Conservation (phyloP, 2,329 filamentous ascomycete genomes). For the Alternaria gaisen region DNA sequence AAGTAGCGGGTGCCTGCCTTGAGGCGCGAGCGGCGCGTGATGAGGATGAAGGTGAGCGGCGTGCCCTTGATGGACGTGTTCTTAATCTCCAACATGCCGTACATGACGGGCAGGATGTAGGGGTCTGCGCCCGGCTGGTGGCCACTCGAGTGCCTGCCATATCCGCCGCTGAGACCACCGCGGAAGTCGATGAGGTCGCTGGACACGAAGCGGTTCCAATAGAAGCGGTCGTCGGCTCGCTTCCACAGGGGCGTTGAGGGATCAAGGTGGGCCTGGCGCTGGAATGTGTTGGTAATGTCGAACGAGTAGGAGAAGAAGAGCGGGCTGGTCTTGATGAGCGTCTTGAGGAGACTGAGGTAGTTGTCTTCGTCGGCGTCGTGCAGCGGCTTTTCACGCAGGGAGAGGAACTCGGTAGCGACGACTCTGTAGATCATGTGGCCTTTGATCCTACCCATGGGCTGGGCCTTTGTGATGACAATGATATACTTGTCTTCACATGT, state of each 20-base stretch:
- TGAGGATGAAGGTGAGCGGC: slow-evolving; percentile 83
- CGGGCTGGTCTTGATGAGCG: slow-evolving; percentile 80
- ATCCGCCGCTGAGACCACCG: slow-evolving; percentile 61
- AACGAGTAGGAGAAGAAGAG: slow-evolving; percentile 99
- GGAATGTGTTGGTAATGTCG: slow-evolving; percentile 96
- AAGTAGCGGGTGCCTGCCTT: slow-evolving; percentile 94
- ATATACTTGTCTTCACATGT: slow-evolving; percentile 82
- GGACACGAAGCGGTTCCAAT: slow-evolving; percentile 96
- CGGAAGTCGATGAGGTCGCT: slow-evolving; percentile 92
- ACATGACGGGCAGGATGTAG: slow-evolving; percentile 94
- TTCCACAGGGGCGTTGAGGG: slow-evolving; percentile 81
- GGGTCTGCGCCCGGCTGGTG: slow-evolving; percentile 83
- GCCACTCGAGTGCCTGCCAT: slow-evolving; percentile 68
- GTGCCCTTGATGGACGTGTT: slow-evolving; percentile 86
- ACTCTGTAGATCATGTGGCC: slow-evolving; percentile 98
- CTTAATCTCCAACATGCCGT: slow-evolving; percentile 92
- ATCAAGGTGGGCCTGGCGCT: slow-evolving; percentile 85
- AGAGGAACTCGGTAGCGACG: slow-evolving; percentile 88
- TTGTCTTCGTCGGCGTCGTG: slow-evolving; percentile 94
- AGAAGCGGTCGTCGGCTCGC: slow-evolving; percentile 94
- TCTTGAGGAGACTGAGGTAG: slow-evolving; percentile 83
- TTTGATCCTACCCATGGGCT: slow-evolving; percentile 88
- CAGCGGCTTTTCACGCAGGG: slow-evolving; percentile 88
- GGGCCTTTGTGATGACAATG: slow-evolving; percentile 93
- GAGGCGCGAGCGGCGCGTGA: slow-evolving; percentile 87